Evolutionary conservation across 352 stramenopile species (phyloP).

Genomic region (Aphanomyces invadans): DNA sequence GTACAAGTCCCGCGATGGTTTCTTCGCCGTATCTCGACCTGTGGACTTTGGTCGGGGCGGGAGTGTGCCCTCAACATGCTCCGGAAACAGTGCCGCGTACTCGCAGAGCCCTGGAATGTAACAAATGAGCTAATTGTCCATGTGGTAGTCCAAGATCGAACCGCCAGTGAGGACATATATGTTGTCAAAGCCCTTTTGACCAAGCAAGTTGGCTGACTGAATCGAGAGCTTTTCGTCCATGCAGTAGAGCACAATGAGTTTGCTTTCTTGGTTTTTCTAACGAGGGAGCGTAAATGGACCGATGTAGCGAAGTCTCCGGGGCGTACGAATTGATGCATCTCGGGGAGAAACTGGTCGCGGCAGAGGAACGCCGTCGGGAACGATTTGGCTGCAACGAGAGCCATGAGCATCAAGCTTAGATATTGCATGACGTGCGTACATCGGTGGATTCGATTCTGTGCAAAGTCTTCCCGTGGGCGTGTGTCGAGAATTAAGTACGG

Average conservation of each 20-base stretch:
- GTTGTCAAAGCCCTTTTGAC: slow-evolving; percentile 79
- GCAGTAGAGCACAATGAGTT: slow-evolving; percentile 75
- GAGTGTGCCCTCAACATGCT: slow-evolving; percentile 56
- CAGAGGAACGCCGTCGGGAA: slow-evolving; percentile 52
- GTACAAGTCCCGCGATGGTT: slow-evolving; percentile 48
- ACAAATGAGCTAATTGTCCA: no score
- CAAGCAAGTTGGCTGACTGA: slow-evolving; percentile 56
- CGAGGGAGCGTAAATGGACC: not conserved
- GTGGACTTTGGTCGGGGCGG: slow-evolving; percentile 37
- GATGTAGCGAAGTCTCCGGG: not conserved
- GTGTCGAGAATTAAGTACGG: slow-evolving; percentile 72
- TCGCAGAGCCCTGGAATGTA: slow-evolving; percentile 32
- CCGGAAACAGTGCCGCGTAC: slow-evolving; percentile 52
- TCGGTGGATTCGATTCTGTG: slow-evolving; percentile 56
- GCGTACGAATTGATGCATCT: slow-evolving; percentile 68
- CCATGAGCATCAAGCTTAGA: not conserved
- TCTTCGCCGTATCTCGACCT: slow-evolving; percentile 49
- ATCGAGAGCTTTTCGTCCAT: slow-evolving; percentile 55
- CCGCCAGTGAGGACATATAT: slow-evolving; percentile 68
- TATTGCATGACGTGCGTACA: not conserved
- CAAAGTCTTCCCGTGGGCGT: slow-evolving; percentile 58
- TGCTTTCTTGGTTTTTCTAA: slow-evolving; percentile 66
- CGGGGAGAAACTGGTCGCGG: slow-evolving; percentile 51
- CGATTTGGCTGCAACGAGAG: slow-evolving; percentile 36
- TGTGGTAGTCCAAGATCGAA: no score